Conservation (phyloP, 495 filamentous ascomycete genomes). For the Mytilinidion resinicola region DNA sequence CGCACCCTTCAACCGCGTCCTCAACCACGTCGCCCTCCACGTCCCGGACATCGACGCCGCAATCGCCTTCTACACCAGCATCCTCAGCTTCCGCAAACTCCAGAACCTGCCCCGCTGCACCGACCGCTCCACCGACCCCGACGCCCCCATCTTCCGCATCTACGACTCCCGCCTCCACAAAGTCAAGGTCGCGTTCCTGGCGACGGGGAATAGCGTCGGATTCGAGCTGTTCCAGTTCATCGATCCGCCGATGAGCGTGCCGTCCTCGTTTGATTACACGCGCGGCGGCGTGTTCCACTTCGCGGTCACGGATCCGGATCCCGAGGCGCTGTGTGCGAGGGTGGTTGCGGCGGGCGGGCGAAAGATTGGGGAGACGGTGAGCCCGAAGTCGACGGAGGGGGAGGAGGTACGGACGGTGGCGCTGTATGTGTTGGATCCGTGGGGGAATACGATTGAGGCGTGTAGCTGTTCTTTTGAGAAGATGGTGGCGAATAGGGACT, state of each 20-base stretch:
- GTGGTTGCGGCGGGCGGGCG: slow-evolving; percentile 10
- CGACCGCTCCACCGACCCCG: slow-evolving; percentile 11
- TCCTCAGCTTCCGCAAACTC: slow-evolving; percentile 24
- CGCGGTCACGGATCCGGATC: slow-evolving; percentile 25
- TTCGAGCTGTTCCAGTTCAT: slow-evolving; percentile 31
- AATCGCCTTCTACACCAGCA: slow-evolving; percentile 15
- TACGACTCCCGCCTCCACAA: slow-evolving; percentile 19
- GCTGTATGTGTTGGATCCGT: slow-evolving; percentile 18
- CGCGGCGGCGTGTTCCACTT: slow-evolving; percentile 26
- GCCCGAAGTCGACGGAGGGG: slow-evolving; percentile 3
- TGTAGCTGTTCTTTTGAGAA: slow-evolving; percentile 24
- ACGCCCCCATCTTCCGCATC: slow-evolving; percentile 21
- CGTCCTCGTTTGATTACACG: slow-evolving; percentile 16
- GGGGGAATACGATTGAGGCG: slow-evolving; percentile 25
- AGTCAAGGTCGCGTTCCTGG: slow-evolving; percentile 25
- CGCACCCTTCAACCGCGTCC: slow-evolving; percentile 19
- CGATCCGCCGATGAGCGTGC: slow-evolving; percentile 18
- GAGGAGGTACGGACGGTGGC: slow-evolving; percentile 11
- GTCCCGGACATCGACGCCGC: slow-evolving; percentile 22
- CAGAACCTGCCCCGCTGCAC: slow-evolving; percentile 5
- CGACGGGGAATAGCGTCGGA: slow-evolving; percentile 25
- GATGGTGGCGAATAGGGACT: slow-evolving; percentile 21
- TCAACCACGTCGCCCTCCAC: slow-evolving; percentile 26
- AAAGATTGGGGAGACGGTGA: slow-evolving; percentile 23
- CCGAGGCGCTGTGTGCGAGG: slow-evolving; percentile 20